Evolutionary conservation across 805 yeast species (phyloP).

Genomic region (Lipomyces sp.): DNA sequence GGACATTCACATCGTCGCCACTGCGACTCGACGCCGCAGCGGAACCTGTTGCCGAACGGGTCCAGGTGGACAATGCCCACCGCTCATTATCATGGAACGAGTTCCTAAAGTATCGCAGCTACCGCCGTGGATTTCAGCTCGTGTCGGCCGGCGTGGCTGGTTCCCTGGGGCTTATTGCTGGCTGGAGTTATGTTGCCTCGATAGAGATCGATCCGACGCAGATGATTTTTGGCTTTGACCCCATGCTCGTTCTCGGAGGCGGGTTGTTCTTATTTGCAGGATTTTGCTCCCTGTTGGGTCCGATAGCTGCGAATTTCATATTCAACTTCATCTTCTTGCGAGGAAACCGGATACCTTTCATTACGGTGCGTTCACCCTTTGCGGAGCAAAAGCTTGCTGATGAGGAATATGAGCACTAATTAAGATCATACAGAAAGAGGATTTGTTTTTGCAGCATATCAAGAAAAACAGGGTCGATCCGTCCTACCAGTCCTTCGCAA

Average conservation of each 20-base stretch:
- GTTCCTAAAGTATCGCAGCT: conserved; percentile 70
- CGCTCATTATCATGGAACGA: conserved; percentile 65
- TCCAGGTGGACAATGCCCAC: not conserved
- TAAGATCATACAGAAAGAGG: conserved; percentile 51
- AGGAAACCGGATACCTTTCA: conserved; percentile 16
- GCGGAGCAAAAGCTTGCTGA: not conserved
- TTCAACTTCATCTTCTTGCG: conserved; percentile 44
- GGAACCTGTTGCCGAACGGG: not conserved
- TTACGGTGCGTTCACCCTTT: conserved; percentile 36
- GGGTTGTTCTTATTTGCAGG: conserved; percentile 70
- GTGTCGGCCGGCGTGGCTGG: conserved; percentile 69
- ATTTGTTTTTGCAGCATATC: conserved; percentile 69
- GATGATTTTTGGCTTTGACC: conserved; percentile 81
- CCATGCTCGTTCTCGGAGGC: conserved; percentile 74
- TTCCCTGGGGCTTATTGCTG: conserved; percentile 56
- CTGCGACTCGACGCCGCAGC: conserved; percentile 3
- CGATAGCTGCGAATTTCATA: conserved; percentile 67
- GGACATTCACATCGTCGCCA: not conserved
- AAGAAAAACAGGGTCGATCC: conserved; percentile 87
- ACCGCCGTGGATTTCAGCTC: conserved; percentile 66
- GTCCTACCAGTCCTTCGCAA: conserved; percentile 73
- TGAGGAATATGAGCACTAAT: not conserved
- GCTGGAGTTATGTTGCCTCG: conserved; percentile 76
- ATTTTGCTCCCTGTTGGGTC: conserved; percentile 79
- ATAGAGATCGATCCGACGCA: conserved; percentile 86